Evolutionary conservation across 2,329 filamentous ascomycete species (phyloP).

Genomic region (Neopestalotiopsis rosae): DNA sequence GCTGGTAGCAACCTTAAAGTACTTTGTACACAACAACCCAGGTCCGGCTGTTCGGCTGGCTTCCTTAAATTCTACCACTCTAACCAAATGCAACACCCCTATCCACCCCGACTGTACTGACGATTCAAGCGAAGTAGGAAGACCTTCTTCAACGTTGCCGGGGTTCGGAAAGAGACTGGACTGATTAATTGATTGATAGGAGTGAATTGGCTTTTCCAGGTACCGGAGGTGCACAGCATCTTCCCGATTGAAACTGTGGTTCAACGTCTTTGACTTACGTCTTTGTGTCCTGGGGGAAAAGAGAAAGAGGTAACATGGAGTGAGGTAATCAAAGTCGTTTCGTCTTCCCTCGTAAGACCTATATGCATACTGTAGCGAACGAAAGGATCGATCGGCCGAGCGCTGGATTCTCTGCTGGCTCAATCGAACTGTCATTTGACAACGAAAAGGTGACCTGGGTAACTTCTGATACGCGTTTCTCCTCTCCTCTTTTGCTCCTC

Average conservation of each 20-base stretch:
- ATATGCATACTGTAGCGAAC: not conserved
- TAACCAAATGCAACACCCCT: constrained; percentile 1
- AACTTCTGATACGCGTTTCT: constrained; percentile 7
- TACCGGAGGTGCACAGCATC: not conserved
- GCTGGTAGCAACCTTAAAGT: not conserved
- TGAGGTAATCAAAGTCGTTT: too few species aligned
- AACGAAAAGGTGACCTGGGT: not conserved
- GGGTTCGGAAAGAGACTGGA: not conserved
- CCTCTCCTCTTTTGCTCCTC: not conserved
- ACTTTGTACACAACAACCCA: not conserved
- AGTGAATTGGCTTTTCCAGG: not conserved
- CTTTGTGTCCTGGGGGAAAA: not conserved
- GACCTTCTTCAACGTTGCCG: not conserved
- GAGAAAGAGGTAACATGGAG: too few species aligned
- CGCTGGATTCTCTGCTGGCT: not conserved
- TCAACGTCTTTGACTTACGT: not conserved
- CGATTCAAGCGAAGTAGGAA: not conserved
- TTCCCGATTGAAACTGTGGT: not conserved
- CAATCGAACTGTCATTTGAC: not conserved
- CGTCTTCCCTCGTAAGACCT: not conserved
- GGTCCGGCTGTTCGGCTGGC: not conserved
- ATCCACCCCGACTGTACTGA: not conserved
- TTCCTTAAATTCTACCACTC: not conserved
- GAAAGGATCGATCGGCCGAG: constrained; percentile 11
- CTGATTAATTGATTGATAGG: not conserved